A percentile compares a stretch with the other conserved stretches of the same genome.
These are phyloP conservation scores for Cryptosporidium ryanae DNA, from an alignment of 169 alveolate genomes.

Conservation along the genomic window DNA sequence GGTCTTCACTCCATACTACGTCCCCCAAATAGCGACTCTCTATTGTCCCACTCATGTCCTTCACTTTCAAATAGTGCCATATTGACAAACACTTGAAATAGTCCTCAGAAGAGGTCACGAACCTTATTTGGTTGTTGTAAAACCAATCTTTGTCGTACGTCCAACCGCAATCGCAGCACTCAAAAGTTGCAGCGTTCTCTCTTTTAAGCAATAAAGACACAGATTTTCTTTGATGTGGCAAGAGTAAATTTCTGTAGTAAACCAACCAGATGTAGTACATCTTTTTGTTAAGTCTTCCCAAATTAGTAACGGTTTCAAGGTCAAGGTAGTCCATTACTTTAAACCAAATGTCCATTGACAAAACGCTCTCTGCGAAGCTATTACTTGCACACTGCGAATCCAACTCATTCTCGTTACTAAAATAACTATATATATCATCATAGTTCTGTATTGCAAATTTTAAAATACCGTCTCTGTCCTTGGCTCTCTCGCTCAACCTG, in stretches of 20 bases:
- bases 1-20: constrained; percentile 11
- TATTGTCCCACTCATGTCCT: background rate
- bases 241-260: constrained; percentile 22
- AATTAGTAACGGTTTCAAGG: background rate
- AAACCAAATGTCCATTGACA: constrained; percentile 45
- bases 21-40: constrained; percentile 2
- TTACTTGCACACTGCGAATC: background rate
- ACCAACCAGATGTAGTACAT: constrained; percentile 19
- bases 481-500: background rate
- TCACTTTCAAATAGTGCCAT: constrained; percentile 34
- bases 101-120: constrained; percentile 35
- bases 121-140: constrained; percentile 36
- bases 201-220: constrained; percentile 44
- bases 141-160: constrained; percentile 19
- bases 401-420: background rate
- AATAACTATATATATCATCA: background rate
- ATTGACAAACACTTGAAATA: constrained; percentile 35
- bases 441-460: background rate
- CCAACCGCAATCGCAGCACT: background rate
- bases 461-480: background rate
- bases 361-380: background rate
- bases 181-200: constrained; percentile 9
- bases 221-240: constrained; percentile 69
- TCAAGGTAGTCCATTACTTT: constrained; percentile 36
- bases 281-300: background rate